Conservation (phyloP, 495 filamentous ascomycete genomes). For the Penicillium paxilli region DNA sequence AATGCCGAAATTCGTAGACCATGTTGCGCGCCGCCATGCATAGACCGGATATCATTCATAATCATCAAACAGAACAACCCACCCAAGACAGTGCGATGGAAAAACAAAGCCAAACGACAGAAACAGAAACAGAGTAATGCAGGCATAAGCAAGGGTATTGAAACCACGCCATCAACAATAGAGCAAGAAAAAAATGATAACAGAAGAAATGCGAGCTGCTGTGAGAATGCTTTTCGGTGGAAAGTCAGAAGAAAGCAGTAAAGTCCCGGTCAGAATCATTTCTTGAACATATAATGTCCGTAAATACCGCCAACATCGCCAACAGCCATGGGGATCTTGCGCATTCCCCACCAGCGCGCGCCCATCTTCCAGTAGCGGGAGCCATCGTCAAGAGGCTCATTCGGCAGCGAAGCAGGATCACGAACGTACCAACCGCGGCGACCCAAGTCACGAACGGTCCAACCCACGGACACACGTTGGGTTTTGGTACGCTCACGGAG, state of each 20-base stretch:
- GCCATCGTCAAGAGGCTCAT: slow-evolving; percentile 45
- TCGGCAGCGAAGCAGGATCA: slow-evolving; percentile 41
- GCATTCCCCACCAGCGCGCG: slow-evolving; percentile 84
- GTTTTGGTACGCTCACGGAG: slow-evolving; percentile 53
- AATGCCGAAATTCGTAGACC: slow-evolving; percentile 36
- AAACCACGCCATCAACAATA: slow-evolving; percentile 6
- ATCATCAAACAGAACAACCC: slow-evolving; percentile 18
- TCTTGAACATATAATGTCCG: slow-evolving; percentile 82
- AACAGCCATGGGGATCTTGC: slow-evolving; percentile 76
- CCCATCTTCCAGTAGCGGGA: slow-evolving; percentile 83
- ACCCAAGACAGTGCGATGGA: background rate
- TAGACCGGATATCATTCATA: slow-evolving; percentile 35
- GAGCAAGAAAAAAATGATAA: slow-evolving; percentile 6
- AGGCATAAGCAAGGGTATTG: slow-evolving; percentile 26
- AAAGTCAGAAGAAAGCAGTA: slow-evolving; percentile 11
- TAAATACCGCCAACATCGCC: slow-evolving; percentile 85
- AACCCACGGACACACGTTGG: slow-evolving; percentile 54
- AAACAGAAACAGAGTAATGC: background rate
- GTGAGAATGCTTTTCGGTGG: slow-evolving; percentile 15
- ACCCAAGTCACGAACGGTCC: slow-evolving; percentile 70
- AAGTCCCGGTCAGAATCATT: slow-evolving; percentile 36
- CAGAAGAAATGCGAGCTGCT: slow-evolving; percentile 8
- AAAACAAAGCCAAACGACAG: slow-evolving; percentile 1
- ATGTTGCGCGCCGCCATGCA: slow-evolving; percentile 35
- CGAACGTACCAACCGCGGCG: slow-evolving; percentile 71